phyloP scores from a whole-genome alignment of 2,329 filamentous ascomycete species.

The Rutstroemia sydowiana region DNA sequence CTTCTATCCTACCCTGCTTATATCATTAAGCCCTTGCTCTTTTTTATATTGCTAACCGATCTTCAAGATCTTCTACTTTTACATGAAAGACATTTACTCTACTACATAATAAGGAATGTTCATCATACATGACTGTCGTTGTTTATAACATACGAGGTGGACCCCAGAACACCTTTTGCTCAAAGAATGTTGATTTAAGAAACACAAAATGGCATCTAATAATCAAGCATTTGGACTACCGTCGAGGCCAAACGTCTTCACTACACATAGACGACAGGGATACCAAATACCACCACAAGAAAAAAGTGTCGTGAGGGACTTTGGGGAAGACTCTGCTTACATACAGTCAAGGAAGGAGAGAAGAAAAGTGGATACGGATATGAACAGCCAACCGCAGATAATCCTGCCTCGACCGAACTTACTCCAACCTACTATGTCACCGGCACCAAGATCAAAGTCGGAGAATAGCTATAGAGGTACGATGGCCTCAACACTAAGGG shows the following conservation, averaged over 20 bases:
- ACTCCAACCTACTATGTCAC: constrained; percentile 13
- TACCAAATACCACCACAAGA: constrained; percentile 18
- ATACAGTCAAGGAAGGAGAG: constrained; percentile 19
- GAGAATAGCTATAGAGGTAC: constrained; percentile 14
- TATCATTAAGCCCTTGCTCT: too few species aligned
- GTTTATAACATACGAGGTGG: constrained; percentile 22
- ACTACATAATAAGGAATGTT: constrained; percentile 18
- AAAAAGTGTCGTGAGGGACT: constrained; percentile 13
- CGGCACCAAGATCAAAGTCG: constrained; percentile 14
- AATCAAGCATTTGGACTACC: constrained; percentile 36
- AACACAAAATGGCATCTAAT: constrained; percentile 37
- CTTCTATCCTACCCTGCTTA: neutral
- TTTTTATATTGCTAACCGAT: neutral
- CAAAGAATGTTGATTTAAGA: constrained; percentile 19
- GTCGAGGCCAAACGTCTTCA: constrained; percentile 34
- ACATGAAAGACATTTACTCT: neutral
- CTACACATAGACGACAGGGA: constrained; percentile 27
- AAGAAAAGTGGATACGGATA: constrained; percentile 12
- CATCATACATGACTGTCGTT: constrained; percentile 13
- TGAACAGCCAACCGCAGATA: constrained; percentile 15
- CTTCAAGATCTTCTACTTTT: neutral
- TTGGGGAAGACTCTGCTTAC: constrained; percentile 39
- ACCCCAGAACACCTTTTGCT: constrained; percentile 1
- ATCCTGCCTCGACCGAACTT: constrained; percentile 19
- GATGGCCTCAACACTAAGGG: constrained; percentile 21